These are phyloP conservation scores for Tetraselmis striata DNA, from an alignment of 139 green algal genomes.

Conservation along the genomic window DNA sequence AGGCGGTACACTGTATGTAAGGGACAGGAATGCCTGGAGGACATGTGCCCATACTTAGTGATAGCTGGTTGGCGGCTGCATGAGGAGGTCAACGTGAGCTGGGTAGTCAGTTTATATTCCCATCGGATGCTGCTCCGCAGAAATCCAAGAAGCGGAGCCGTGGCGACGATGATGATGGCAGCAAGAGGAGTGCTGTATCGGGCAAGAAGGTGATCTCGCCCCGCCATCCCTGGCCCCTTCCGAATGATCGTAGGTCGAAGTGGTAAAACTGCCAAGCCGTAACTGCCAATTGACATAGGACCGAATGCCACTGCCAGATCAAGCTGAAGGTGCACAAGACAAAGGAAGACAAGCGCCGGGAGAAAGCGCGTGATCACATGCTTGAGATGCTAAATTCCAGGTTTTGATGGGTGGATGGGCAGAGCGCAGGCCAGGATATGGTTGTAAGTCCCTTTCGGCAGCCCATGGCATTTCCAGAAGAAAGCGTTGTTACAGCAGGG, in stretches of 20 bases:
- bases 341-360: not conserved
- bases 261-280: not conserved
- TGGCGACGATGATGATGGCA: not conserved
- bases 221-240: not conserved
- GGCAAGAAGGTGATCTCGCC: not conserved
- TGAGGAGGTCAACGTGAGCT: no score
- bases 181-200: not conserved
- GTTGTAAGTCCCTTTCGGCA: no score
- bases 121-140: not conserved
- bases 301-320: not conserved
- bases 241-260: not conserved
- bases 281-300: not conserved
- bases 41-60: not conserved
- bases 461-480: no score
- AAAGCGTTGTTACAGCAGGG: no score
- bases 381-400: not conserved
- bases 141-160: not conserved
- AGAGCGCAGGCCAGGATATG: no score
- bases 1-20: not conserved
- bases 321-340: not conserved
- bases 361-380: not conserved
- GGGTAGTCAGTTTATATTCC: not conserved
- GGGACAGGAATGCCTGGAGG: not conserved
- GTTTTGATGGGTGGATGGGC: not conserved
- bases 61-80: not conserved